Percentiles rank a stretch among this genome's conserved stretches.
These are phyloP conservation scores for Cladophialophora chaetospira DNA, from an alignment of 2,329 filamentous ascomycete genomes.

Conservation along the genomic window DNA sequence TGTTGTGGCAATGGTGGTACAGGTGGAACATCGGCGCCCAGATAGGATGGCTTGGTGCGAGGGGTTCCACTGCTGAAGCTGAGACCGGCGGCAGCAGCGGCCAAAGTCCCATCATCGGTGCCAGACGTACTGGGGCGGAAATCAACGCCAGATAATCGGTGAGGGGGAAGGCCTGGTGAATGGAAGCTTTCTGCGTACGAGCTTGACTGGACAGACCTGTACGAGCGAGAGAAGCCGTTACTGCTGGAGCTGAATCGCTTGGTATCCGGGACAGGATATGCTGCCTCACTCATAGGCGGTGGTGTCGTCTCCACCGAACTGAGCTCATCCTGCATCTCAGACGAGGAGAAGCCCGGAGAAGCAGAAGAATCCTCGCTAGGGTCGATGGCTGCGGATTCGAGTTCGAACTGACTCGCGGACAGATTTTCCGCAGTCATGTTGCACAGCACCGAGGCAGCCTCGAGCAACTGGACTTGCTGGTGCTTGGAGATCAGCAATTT, in stretches of 20 bases:
- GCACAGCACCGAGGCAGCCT: slow-evolving; percentile 93
- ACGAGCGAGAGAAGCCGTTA: slow-evolving; percentile 69
- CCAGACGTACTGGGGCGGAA: slow-evolving; percentile 78
- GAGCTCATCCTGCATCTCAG: slow-evolving; percentile 70
- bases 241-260: slow-evolving; percentile 60
- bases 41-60: slow-evolving; percentile 62
- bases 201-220: slow-evolving; percentile 68
- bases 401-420: slow-evolving; percentile 66
- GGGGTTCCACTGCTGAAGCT: slow-evolving; percentile 89
- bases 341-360: slow-evolving; percentile 81
- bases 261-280: slow-evolving; percentile 55
- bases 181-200: slow-evolving; percentile 57
- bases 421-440: slow-evolving; percentile 76
- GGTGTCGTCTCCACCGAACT: slow-evolving; percentile 94
- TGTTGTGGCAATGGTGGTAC: slow-evolving; percentile 77
- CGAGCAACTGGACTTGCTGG: slow-evolving; percentile 95
- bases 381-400: slow-evolving; percentile 66
- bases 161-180: slow-evolving; percentile 55
- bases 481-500: slow-evolving; percentile 99
- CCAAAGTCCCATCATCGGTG: slow-evolving; percentile 78
- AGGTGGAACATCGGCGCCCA: slow-evolving; percentile 75
- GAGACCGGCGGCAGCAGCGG: slow-evolving; percentile 86
- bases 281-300: slow-evolving; percentile 72
- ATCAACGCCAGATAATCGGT: slow-evolving; percentile 74
- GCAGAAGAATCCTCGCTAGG: slow-evolving; percentile 79